Evolutionary conservation across 768 basidiomycete species (phyloP).

Genomic region (Leccinum fibrillosum): DNA sequence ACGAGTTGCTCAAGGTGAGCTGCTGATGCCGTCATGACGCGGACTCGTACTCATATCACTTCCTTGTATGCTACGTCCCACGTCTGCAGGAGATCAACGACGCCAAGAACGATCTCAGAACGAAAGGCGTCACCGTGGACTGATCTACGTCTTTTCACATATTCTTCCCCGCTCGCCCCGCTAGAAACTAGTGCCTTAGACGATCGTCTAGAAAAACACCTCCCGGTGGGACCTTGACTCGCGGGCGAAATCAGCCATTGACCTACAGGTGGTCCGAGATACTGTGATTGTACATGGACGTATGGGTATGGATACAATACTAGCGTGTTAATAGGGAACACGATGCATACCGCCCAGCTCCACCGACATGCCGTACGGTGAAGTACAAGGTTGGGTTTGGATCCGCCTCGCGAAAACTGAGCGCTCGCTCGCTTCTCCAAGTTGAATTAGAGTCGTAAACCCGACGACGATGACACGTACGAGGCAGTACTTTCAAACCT

Average conservation of each 20-base stretch:
- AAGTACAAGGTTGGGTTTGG: too few species aligned
- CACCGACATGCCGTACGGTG: too few species aligned
- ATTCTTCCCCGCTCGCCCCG: background rate
- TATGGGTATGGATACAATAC: too few species aligned
- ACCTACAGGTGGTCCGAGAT: background rate
- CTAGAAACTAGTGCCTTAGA: too few species aligned
- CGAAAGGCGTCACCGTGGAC: slow-evolving; percentile 61
- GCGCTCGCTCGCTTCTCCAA: too few species aligned
- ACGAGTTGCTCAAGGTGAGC: slow-evolving; percentile 56
- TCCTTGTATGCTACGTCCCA: background rate
- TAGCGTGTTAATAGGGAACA: too few species aligned
- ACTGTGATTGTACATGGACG: too few species aligned
- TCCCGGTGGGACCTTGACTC: background rate
- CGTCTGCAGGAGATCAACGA: slow-evolving; percentile 53
- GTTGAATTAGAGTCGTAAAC: too few species aligned
- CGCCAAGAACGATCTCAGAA: slow-evolving; percentile 56
- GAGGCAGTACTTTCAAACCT: too few species aligned
- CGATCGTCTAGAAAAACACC: background rate
- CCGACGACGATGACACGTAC: too few species aligned
- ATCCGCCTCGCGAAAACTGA: too few species aligned
- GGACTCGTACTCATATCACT: background rate
- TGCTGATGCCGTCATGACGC: background rate
- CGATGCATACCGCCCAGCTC: too few species aligned
- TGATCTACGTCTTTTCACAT: slow-evolving; percentile 13
- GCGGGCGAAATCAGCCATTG: background rate